Percentiles rank a stretch among this genome's conserved stretches.
These are phyloP conservation scores for Diaporthe humulicola DNA, from an alignment of 2,329 filamentous ascomycete genomes.

Conservation along the genomic window DNA sequence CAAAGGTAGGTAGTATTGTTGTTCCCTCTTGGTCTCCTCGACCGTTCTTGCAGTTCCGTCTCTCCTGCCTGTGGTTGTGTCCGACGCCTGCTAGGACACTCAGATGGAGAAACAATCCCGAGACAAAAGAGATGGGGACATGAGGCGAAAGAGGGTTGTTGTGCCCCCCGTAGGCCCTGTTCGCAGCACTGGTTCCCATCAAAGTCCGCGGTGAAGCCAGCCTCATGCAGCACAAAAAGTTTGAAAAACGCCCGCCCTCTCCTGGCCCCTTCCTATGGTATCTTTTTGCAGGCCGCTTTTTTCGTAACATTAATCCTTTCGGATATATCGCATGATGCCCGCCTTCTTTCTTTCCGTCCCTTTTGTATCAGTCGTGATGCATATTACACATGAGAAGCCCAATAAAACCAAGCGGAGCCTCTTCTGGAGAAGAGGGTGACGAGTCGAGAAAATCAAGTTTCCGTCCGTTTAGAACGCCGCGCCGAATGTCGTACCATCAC, in stretches of 20 bases:
- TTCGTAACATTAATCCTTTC: slow-evolving; percentile 35
- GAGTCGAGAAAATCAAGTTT: slow-evolving; percentile 16
- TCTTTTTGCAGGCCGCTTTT: slow-evolving; percentile 38
- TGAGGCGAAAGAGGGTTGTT: background rate
- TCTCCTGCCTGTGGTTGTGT: slow-evolving; percentile 30
- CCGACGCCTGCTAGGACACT: slow-evolving; percentile 10
- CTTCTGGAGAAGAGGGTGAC: slow-evolving; percentile 11
- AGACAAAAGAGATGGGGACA: slow-evolving; percentile 34
- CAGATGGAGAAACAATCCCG: slow-evolving; percentile 21
- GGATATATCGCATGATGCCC: slow-evolving; percentile 26
- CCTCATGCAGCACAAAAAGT: slow-evolving; percentile 24
- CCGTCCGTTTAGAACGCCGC: slow-evolving; percentile 32
- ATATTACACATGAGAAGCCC: slow-evolving; percentile 38
- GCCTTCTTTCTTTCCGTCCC: slow-evolving; percentile 6
- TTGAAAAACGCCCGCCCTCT: slow-evolving; percentile 36
- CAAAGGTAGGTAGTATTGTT: slow-evolving; percentile 8
- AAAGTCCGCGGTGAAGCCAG: slow-evolving; percentile 19
- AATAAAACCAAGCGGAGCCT: slow-evolving; percentile 13
- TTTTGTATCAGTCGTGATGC: slow-evolving; percentile 39
- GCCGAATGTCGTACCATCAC: slow-evolving; percentile 28
- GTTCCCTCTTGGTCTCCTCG: background rate
- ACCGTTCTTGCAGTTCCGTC: slow-evolving; percentile 37
- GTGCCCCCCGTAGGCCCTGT: background rate
- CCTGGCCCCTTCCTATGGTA: slow-evolving; percentile 32
- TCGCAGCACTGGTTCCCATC: slow-evolving; percentile 19